These are phyloP conservation scores for Opeltia flavorubescens DNA, from an alignment of 495 filamentous ascomycete genomes.

Conservation along the genomic window DNA sequence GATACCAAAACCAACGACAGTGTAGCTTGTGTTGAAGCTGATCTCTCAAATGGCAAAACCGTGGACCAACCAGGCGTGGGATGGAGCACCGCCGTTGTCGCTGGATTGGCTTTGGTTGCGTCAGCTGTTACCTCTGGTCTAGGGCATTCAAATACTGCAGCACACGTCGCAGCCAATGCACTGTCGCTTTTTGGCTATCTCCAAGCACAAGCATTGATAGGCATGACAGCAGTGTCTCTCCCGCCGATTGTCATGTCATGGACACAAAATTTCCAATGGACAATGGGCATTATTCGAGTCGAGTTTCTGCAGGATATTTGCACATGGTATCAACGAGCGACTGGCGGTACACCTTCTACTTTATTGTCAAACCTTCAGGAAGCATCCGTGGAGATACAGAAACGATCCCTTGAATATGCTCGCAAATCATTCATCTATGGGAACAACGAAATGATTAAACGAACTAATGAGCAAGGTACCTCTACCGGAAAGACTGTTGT, in stretches of 20 bases:
- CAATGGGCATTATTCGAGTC: constrained; percentile 88
- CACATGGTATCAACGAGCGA: constrained; percentile 93
- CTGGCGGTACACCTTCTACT: constrained; percentile 74
- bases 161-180: constrained; percentile 87
- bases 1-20: constrained; percentile 39
- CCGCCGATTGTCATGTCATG: constrained; percentile 85
- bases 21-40: constrained; percentile 79
- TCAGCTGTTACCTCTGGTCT: constrained; percentile 72
- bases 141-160: constrained; percentile 90
- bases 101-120: constrained; percentile 65
- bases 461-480: constrained; percentile 30
- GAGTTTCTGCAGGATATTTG: constrained; percentile 76
- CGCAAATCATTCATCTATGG: constrained; percentile 32
- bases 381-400: constrained; percentile 75
- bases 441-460: constrained; percentile 32
- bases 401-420: constrained; percentile 40
- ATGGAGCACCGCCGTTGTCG: constrained; percentile 79
- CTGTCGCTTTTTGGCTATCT: constrained; percentile 90
- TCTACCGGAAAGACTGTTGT: constrained; percentile 41
- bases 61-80: constrained; percentile 80
- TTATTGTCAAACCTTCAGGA: constrained; percentile 58
- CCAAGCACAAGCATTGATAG: constrained; percentile 92
- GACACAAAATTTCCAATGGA: constrained; percentile 99
- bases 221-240: constrained; percentile 69
- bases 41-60: constrained; percentile 84